Evolutionary conservation across 2,329 filamentous ascomycete genomes (phyloP), one percentile per base, ranked within the genome.

Genomic region (Aspergillus proliferans): DNA sequence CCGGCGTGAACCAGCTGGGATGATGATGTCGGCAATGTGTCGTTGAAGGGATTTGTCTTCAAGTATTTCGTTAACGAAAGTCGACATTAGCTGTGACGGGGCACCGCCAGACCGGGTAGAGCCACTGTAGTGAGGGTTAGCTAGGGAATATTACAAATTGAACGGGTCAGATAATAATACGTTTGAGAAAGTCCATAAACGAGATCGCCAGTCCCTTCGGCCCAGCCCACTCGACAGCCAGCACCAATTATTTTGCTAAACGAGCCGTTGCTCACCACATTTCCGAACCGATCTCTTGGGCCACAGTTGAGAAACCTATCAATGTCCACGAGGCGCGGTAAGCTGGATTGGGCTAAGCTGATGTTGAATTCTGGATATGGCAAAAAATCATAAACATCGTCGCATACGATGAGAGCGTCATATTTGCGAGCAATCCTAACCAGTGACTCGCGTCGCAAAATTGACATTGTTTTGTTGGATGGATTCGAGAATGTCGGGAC

Each of bases 371-470:
- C 0, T 2, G 81, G 79, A 88, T 90, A 96, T 64, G 91, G 87
- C 4, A 97, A 76, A 56, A 92, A 86, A 66, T 97, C 92, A 65
- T 98, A 98, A 8, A 97, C 90, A 66, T 98, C 93, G 70, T 97
- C 92, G 44, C 82, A 82, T 24, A 96, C 77, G 48, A 96, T 70
- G n/a, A 97, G 77, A 6, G 88, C 88, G 65, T 97, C 84, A 65
- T 86, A 82, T 50, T 83, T 76, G 49, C 92, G 79, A 0, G 92
- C 92, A 6, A 96, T 70, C n/a, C 75, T 73, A 21, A 97, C 83
- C 3, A 97, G 77, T 9, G 74, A 74, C 54, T 83, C 72, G 3
- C 93, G 80, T 24, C 86, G 80, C 15, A 70, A 65, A 3, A 89
- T 68, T 12, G 84, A 83, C 84, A 94, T 92, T 3, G 88, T 90